Conservation (phyloP, 108 stramenopile genomes). For the Nitzschia sp. region DNA sequence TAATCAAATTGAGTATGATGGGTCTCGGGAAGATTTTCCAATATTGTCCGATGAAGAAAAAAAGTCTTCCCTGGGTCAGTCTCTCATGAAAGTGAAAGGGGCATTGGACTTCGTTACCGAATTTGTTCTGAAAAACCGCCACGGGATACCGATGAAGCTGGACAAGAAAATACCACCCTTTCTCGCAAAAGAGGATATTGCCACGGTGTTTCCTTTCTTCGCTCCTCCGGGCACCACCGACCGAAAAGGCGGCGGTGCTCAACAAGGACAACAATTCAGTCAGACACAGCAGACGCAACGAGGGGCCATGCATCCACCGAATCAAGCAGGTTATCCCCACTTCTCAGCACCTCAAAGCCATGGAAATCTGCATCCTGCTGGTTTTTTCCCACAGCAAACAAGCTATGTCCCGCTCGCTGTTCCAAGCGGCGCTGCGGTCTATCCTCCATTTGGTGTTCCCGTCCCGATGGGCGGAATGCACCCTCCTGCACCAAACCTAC, state of each 20-base stretch:
- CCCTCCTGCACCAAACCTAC: too few species aligned
- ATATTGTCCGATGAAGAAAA: constrained; percentile 49
- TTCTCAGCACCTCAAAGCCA: too few species aligned
- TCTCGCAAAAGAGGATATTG: neutral
- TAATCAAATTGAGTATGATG: constrained; percentile 22
- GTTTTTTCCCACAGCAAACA: too few species aligned
- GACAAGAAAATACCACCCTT: constrained; percentile 1
- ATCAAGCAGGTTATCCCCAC: too few species aligned
- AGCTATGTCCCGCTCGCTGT: too few species aligned
- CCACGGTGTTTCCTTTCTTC: neutral
- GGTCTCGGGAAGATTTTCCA: constrained; percentile 32
- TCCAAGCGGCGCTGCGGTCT: too few species aligned
- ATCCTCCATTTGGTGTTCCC: too few species aligned
- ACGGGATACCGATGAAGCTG: constrained; percentile 1
- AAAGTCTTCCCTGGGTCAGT: constrained; percentile 36
- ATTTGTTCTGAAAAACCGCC: constrained; percentile 27
- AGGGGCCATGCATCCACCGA: too few species aligned
- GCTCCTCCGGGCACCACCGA: neutral
- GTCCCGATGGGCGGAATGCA: too few species aligned
- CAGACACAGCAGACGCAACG: too few species aligned
- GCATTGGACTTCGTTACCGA: constrained; percentile 40
- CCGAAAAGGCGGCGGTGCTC: neutral
- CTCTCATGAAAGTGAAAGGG: constrained; percentile 40
- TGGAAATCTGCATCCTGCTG: too few species aligned
- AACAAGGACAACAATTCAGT: too few species aligned